Conservation (phyloP, 768 basidiomycete species). For the Chalciporus pseudorubinellus region DNA sequence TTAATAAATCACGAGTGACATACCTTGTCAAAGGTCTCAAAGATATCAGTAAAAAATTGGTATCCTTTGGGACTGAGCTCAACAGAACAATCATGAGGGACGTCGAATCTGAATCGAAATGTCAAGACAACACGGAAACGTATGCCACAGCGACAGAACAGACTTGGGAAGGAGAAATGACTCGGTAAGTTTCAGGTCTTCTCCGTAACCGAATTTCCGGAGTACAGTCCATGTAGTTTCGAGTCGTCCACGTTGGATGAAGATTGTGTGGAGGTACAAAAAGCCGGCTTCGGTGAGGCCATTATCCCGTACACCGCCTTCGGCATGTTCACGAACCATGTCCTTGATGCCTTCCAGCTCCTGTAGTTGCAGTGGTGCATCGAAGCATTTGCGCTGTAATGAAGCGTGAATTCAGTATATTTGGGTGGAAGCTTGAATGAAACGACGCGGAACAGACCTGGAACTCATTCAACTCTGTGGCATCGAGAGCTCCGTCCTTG, state of each 20-base stretch:
- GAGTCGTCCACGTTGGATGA: slow-evolving; percentile 91
- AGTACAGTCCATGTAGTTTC: slow-evolving; percentile 99
- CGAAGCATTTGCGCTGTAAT: slow-evolving; percentile 87
- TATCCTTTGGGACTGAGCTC: slow-evolving; percentile 93
- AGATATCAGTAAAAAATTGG: slow-evolving; percentile 96
- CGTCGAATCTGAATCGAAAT: slow-evolving; percentile 69
- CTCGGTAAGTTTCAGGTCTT: slow-evolving; percentile 87
- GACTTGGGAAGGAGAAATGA: slow-evolving; percentile 87
- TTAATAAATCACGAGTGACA: background rate
- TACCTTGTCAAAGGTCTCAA: slow-evolving; percentile 93
- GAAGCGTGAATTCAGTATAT: background rate
- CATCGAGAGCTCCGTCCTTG: slow-evolving; percentile 90
- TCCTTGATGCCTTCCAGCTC: slow-evolving; percentile 97
- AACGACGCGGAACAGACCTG: slow-evolving; percentile 53
- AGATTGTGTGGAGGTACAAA: slow-evolving; percentile 91
- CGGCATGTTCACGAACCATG: slow-evolving; percentile 79
- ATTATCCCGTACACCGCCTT: slow-evolving; percentile 68
- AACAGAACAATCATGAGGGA: slow-evolving; percentile 90
- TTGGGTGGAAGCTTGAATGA: background rate
- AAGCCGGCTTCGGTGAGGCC: slow-evolving; percentile 93
- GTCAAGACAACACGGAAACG: slow-evolving; percentile 10
- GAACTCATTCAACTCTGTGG: slow-evolving; percentile 92
- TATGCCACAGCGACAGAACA: slow-evolving; percentile 26
- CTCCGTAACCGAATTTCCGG: slow-evolving; percentile 93
- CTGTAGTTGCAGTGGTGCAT: slow-evolving; percentile 84